These are phyloP conservation scores for Leishmania amazonensis DNA, from an alignment of 208 protist genomes.

Conservation along the genomic window DNA sequence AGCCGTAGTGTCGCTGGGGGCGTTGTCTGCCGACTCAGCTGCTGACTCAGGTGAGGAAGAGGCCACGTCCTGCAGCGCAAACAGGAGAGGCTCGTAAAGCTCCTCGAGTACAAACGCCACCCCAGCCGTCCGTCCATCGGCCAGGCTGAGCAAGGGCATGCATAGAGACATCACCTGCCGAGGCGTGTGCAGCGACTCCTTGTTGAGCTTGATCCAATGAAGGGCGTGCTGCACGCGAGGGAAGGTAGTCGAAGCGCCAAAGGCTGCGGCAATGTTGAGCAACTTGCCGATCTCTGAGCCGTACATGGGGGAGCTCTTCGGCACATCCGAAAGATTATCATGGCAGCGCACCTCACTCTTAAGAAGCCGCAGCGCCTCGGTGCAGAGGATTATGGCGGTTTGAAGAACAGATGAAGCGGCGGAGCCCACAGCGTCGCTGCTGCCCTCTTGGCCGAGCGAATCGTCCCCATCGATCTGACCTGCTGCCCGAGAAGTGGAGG, in stretches of 20 bases:
- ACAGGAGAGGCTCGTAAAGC: conserved; percentile 51
- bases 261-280: conserved; percentile 57
- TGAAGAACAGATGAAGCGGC: not conserved
- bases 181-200: conserved; percentile 38
- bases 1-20: not conserved
- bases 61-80: conserved; percentile 30
- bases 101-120: conserved; percentile 47
- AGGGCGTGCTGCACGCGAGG: conserved; percentile 62
- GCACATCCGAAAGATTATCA: conserved; percentile 69
- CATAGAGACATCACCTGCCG: conserved; percentile 83
- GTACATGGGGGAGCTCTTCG: conserved; percentile 38
- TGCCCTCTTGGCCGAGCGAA: not conserved
- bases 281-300: conserved; percentile 80
- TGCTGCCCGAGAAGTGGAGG: conserved; percentile 6
- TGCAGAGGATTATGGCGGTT: conserved; percentile 26
- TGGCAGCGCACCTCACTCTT: conserved; percentile 44
- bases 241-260: conserved; percentile 61
- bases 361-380: conserved; percentile 65
- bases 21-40: conserved; percentile 1
- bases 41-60: not conserved
- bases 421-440: not conserved
- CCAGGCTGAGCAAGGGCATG: conserved; percentile 66
- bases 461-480: not conserved
- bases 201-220: conserved; percentile 52
- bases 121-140: conserved; percentile 59